Evolutionary conservation across 2,329 filamentous ascomycete genomes (phyloP).

Genomic region (Biscogniauxia sp.): DNA sequence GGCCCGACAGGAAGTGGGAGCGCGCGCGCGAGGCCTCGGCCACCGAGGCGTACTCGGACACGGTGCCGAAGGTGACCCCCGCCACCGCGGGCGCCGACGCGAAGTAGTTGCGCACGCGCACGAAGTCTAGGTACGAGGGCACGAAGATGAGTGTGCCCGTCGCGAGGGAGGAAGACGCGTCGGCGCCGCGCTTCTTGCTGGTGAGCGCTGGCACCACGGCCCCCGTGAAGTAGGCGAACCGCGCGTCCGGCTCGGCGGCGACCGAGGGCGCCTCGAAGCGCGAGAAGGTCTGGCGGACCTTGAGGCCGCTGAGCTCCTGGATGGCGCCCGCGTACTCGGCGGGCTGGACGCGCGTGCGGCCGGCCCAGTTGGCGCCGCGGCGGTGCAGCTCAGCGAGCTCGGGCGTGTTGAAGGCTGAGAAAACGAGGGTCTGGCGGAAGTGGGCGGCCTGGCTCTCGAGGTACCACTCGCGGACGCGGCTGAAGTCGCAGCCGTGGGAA

Average conservation of each 20-base stretch:
- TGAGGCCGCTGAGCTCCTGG: conserved; percentile 66
- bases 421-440: conserved; percentile 80
- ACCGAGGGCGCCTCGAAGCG: conserved; percentile 74
- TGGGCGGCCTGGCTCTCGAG: conserved; percentile 80
- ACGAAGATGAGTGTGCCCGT: conserved; percentile 86
- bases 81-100: conserved; percentile 62
- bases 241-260: conserved; percentile 75
- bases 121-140: conserved; percentile 92
- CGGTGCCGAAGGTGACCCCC: conserved; percentile 68
- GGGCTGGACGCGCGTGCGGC: conserved; percentile 71
- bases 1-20: conserved; percentile 80
- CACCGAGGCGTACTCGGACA: conserved; percentile 83
- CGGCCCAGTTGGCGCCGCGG: conserved; percentile 76
- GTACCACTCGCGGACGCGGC: conserved; percentile 86
- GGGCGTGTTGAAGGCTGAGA: conserved; percentile 82
- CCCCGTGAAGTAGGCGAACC: conserved; percentile 88
- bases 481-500: conserved; percentile 90
- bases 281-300: conserved; percentile 83
- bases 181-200: conserved; percentile 55
- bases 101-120: conserved; percentile 89
- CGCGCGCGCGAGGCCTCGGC: conserved; percentile 79
- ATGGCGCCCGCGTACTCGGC: conserved; percentile 69
- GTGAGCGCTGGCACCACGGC: conserved; percentile 74
- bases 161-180: too few relatives aligned
- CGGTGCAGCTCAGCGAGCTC: conserved; percentile 81